Evolutionary conservation across 1,139 yeast genomes (phyloP).

Genomic region (Maudiozyma humilis): DNA sequence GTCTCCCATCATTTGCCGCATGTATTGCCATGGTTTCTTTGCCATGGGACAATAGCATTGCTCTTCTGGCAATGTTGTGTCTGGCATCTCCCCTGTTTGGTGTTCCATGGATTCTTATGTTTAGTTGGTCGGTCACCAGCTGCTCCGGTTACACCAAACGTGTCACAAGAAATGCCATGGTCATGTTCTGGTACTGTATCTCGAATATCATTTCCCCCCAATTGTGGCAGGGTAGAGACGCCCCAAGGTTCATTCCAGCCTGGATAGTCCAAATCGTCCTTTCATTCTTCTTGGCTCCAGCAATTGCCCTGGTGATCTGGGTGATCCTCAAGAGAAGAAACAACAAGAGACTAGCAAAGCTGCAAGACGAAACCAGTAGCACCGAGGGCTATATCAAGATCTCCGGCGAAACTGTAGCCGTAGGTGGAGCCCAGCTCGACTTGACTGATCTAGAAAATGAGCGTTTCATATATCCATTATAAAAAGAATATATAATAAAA

Average conservation of each 20-base stretch:
- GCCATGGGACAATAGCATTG: conserved; percentile 37
- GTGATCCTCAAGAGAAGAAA: conserved; percentile 36
- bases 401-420: conserved; percentile 31
- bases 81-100: conserved; percentile 37
- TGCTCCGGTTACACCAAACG: conserved; percentile 40
- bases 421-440: conserved; percentile 38
- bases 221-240: conserved; percentile 36
- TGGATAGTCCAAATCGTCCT: conserved; percentile 49
- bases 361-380: conserved; percentile 1
- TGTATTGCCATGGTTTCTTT: conserved; percentile 39
- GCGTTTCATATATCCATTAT: conserved; percentile 39
- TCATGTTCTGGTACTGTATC: conserved; percentile 35
- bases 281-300: conserved; percentile 39
- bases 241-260: conserved; percentile 40
- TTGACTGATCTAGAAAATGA: conserved; percentile 42
- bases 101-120: conserved; percentile 38
- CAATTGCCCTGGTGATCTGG: conserved; percentile 35
- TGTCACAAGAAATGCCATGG: conserved; percentile 35
- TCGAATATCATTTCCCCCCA: conserved; percentile 43
- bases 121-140: conserved; percentile 34
- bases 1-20: conserved; percentile 39
- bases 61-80: conserved; percentile 38
- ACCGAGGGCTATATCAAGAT: conserved; percentile 27
- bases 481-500: no score
- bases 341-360: conserved; percentile 27